Base-by-base conservation (phyloP, 2,329 filamentous ascomycete genomes). In the Boeremia lycopersici region DNA sequence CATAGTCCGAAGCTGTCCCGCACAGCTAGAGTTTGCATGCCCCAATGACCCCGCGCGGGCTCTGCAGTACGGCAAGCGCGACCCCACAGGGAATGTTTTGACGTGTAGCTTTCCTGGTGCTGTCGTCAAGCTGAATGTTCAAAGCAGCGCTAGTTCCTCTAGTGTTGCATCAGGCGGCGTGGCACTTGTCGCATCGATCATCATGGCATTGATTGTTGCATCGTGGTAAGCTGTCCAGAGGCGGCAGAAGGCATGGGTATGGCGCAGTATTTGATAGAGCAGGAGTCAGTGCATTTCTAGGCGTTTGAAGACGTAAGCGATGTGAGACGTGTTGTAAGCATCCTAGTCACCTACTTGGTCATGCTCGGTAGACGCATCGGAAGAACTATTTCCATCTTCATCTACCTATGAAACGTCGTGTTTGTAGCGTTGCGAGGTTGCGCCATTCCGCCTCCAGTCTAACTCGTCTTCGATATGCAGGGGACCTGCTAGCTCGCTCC, bases 1-100 rank as follows among this genome's bases (percentile, higher is more conserved):
- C 48, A 81, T 99, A 1, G 90, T 96, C 10, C 87, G 89, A 75
- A 91, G 85, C 69, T 99, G 95, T 75, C 93, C 95, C 0, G 83
- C 91, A 0, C 76, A 81, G 0, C 78, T 99, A 64, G 80, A 82
- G 0, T 97, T 99, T 66, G 77, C 72, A 1, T 99, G 95, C 76
- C 93, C 95, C 1, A 62, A 60, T 48, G 43, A 44, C 0, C 54
- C 51, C 7, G 61, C 59, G 11, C 43, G 59, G 19, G 48, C 48
- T 3, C 26, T 63, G 28, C 62, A 59, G 17, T 75, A 75, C 56
- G 71, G 70, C n/a, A 51, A 19, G 41, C 63, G 61, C 25, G 57
- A 65, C 26, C 33, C 49, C 12, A 36, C 51, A 4, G 58, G 53
- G 2, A 10, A 61, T 28, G 36, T 53, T 2, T 34, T 78, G 33